A percentile compares a stretch with the other conserved stretches of the same genome.
These are phyloP conservation scores for Coprinopsis strossmayeri DNA, from an alignment of 768 basidiomycete genomes.

Conservation along the genomic window DNA sequence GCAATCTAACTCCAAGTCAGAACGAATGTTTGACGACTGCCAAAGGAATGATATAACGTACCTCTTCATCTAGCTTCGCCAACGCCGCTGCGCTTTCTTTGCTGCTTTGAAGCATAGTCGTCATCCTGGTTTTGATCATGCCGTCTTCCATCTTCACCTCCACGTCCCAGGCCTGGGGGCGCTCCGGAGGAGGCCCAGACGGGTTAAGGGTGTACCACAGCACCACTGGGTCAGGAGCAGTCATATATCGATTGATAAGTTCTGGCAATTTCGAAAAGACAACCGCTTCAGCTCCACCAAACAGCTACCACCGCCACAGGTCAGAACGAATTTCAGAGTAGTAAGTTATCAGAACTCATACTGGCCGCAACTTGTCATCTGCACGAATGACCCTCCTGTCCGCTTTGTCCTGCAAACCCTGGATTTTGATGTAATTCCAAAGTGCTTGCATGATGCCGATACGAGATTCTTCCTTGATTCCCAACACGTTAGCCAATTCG, in stretches of 20 bases:
- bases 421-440: constrained; percentile 90
- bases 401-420: constrained; percentile 77
- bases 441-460: constrained; percentile 74
- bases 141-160: constrained; percentile 86
- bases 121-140: constrained; percentile 65
- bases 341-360: constrained; percentile 23
- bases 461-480: constrained; percentile 80
- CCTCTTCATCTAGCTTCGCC: constrained; percentile 82
- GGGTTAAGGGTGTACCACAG: constrained; percentile 75
- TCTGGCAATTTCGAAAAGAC: constrained; percentile 80
- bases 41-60: constrained; percentile 21
- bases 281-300: constrained; percentile 56
- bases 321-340: background rate
- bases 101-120: constrained; percentile 59
- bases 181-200: constrained; percentile 52
- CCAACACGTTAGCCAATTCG: constrained; percentile 67
- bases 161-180: constrained; percentile 77
- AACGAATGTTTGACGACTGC: background rate
- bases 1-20: constrained; percentile 49
- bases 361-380: constrained; percentile 62
- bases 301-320: constrained; percentile 40
- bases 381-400: constrained; percentile 66
- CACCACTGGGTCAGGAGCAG: constrained; percentile 72
- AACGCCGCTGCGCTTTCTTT: constrained; percentile 68
- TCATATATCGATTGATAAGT: constrained; percentile 72